A percentile compares a stretch with the other conserved stretches of the same genome.
These are phyloP conservation scores for Ustilago cynodontis DNA, from an alignment of 1,284 basidiomycete genomes.

Conservation along the genomic window DNA sequence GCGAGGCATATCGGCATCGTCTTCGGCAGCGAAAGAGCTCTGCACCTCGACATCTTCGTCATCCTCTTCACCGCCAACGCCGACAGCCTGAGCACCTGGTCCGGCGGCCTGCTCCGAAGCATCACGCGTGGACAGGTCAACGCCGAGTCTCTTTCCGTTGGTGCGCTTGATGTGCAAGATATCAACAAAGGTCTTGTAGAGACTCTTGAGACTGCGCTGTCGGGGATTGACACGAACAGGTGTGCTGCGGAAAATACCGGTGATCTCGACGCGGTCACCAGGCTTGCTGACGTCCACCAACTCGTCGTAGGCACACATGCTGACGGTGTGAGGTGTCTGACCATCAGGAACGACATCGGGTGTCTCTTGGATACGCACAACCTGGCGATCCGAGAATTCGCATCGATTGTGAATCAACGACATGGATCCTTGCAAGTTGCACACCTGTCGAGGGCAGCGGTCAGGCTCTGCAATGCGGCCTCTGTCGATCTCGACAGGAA, in stretches of 20 bases:
- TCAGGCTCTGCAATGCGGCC: slow-evolving; percentile 94
- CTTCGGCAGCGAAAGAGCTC: slow-evolving; percentile 23
- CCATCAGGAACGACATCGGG: slow-evolving; percentile 98
- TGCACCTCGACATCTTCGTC: slow-evolving; percentile 61
- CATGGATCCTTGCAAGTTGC: slow-evolving; percentile 88
- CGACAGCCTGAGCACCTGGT: slow-evolving; percentile 76
- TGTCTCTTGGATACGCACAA: slow-evolving; percentile 94
- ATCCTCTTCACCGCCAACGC: slow-evolving; percentile 83
- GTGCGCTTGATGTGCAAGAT: slow-evolving; percentile 91
- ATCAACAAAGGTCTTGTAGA: slow-evolving; percentile 97
- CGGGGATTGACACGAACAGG: slow-evolving; percentile 93
- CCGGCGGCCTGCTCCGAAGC: slow-evolving; percentile 64
- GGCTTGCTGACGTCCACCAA: slow-evolving; percentile 94
- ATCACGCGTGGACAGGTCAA: slow-evolving; percentile 83
- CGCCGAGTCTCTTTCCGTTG: slow-evolving; percentile 77
- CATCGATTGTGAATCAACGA: slow-evolving; percentile 95
- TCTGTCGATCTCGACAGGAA: slow-evolving; percentile 93
- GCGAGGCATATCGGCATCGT: slow-evolving; percentile 36
- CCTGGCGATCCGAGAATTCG: slow-evolving; percentile 94
- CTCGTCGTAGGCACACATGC: slow-evolving; percentile 95
- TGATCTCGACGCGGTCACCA: slow-evolving; percentile 89
- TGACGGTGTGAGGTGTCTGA: slow-evolving; percentile 97
- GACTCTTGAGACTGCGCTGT: slow-evolving; percentile 88
- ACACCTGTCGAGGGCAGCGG: slow-evolving; percentile 91
- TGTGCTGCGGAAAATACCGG: slow-evolving; percentile 93